A percentile compares a stretch with the other conserved stretches of the same genome.
Conservation (phyloP, 495 filamentous ascomycete species). For the Podospora didyma region DNA sequence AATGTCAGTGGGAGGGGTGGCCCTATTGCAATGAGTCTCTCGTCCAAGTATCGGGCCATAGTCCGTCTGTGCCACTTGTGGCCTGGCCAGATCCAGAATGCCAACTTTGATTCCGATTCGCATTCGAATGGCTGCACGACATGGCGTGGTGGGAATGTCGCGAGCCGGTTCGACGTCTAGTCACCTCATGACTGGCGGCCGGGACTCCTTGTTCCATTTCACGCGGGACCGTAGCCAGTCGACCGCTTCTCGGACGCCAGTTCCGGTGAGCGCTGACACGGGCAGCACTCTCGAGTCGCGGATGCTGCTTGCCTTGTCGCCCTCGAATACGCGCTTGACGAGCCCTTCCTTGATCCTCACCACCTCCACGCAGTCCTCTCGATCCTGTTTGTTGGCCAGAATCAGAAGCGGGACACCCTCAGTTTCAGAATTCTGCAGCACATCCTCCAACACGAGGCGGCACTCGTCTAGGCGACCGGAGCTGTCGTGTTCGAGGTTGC, state of each 20-base stretch:
- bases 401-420: constrained; percentile 89
- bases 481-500: constrained; percentile 56
- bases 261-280: constrained; percentile 84
- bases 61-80: no score
- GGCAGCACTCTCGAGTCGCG: constrained; percentile 89
- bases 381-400: constrained; percentile 94
- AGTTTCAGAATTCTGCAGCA: constrained; percentile 78
- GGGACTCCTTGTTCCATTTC: constrained; percentile 90
- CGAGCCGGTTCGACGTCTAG: no score
- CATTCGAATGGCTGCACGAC: no score
- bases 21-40: no score
- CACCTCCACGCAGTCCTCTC: constrained; percentile 96
- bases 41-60: no score
- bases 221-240: constrained; percentile 91
- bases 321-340: constrained; percentile 90
- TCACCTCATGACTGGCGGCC: constrained; percentile 90
- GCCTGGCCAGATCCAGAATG: no score
- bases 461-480: constrained; percentile 77
- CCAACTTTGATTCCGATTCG: no score
- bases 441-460: constrained; percentile 80
- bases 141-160: no score
- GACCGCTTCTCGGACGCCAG: constrained; percentile 88
- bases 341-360: constrained; percentile 95
- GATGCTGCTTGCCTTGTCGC: constrained; percentile 77
- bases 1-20: no score